Evolutionary conservation across 2,329 filamentous ascomycete species (phyloP).

Genomic region (Curvularia lunata): DNA sequence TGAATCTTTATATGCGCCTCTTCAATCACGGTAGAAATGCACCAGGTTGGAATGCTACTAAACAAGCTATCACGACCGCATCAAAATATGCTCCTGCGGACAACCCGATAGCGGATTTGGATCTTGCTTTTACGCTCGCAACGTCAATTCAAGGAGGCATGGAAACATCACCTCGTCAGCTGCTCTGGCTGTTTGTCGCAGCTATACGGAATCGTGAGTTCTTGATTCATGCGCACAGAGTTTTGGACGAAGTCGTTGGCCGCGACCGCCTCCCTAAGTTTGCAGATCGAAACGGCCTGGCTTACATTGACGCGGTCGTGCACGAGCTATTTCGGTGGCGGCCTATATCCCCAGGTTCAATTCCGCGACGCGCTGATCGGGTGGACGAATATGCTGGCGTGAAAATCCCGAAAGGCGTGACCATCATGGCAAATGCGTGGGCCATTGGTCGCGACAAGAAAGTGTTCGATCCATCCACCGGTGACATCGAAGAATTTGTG

Average conservation of each 20-base stretch:
- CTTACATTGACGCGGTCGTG: conserved; percentile 15
- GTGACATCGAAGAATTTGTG: conserved; percentile 7
- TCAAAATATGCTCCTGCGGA: conserved; percentile 7
- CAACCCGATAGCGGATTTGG: conserved; percentile 9
- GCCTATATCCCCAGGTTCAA: conserved; percentile 16
- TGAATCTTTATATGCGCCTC: conserved; percentile 16
- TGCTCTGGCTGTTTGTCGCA: conserved; percentile 18
- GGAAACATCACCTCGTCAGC: conserved; percentile 19
- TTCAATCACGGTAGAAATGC: conserved; percentile 10
- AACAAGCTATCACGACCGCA: conserved; percentile 15
- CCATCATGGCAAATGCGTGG: conserved; percentile 20
- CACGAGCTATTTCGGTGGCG: conserved; percentile 19
- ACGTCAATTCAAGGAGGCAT: conserved; percentile 19
- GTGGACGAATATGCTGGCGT: conserved; percentile 15
- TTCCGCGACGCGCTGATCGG: conserved; percentile 14
- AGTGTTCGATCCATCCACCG: conserved; percentile 13
- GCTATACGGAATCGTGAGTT: conserved; percentile 7
- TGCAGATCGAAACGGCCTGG: conserved; percentile 7
- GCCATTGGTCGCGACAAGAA: conserved; percentile 17
- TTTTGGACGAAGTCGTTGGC: conserved; percentile 14
- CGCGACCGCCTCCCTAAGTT: conserved; percentile 13
- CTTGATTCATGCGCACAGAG: conserved; percentile 9
- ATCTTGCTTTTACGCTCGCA: conserved; percentile 19
- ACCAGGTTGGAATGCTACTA: conserved; percentile 18
- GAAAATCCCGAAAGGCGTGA: conserved; percentile 12